Percentiles rank a stretch among this genome's conserved stretches.
phyloP scores from a whole-genome alignment of 768 basidiomycete genomes.

The Termitomyces sp. region DNA sequence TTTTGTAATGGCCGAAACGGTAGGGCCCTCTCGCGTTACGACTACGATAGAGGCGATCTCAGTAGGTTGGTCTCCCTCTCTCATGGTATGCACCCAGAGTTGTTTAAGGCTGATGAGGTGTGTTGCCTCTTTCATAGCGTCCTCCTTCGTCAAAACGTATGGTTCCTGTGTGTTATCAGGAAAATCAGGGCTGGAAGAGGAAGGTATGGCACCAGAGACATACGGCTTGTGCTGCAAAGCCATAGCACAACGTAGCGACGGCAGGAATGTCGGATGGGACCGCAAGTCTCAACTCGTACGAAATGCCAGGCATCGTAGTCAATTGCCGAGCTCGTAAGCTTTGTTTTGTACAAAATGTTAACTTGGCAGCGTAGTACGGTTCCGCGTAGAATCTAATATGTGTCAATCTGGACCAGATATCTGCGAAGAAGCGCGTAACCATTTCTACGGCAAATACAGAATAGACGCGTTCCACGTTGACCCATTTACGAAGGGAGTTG shows the following conservation, averaged over 20 bases:
- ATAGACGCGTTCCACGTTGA: slow-evolving; percentile 5
- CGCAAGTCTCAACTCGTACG: slow-evolving; percentile 9
- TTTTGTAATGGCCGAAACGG: slow-evolving; percentile 64
- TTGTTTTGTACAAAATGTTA: slow-evolving; percentile 8
- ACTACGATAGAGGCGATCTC: slow-evolving; percentile 11
- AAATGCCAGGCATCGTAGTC: slow-evolving; percentile 2
- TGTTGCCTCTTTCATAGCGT: slow-evolving; percentile 2
- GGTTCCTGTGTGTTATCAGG: background rate
- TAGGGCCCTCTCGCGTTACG: slow-evolving; percentile 48
- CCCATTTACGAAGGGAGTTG: background rate
- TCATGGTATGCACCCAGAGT: slow-evolving; percentile 7
- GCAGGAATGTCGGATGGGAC: background rate
- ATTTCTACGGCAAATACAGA: slow-evolving; percentile 7
- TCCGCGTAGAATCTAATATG: background rate
- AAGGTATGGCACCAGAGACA: background rate
- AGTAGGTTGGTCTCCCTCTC: background rate
- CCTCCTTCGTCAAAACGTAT: slow-evolving; percentile 4
- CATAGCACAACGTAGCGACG: slow-evolving; percentile 4
- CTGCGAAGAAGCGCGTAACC: slow-evolving; percentile 4
- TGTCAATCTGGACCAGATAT: background rate
- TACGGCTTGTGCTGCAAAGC: slow-evolving; percentile 9
- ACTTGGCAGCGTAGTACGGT: slow-evolving; percentile 10
- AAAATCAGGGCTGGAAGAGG: background rate
- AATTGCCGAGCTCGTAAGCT: slow-evolving; percentile 3
- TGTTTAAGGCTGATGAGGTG: slow-evolving; percentile 1